Conservation (phyloP, 192 early-diverging fungal genomes). For the Obelidium mucronatum region DNA sequence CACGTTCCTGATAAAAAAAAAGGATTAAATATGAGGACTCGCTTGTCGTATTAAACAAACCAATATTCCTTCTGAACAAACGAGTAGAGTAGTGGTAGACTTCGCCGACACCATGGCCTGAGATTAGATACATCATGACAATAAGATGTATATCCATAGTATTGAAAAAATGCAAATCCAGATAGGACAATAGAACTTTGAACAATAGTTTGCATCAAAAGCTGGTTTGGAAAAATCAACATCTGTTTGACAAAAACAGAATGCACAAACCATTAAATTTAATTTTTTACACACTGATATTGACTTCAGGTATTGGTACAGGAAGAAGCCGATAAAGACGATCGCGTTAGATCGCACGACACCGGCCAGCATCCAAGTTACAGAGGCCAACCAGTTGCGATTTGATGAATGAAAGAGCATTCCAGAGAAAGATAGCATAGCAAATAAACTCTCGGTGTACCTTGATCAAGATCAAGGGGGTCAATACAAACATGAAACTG, state of each 20-base stretch:
- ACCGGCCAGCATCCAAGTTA: slow-evolving; percentile 66
- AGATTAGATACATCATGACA: slow-evolving; percentile 51
- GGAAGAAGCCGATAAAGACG: slow-evolving; percentile 81
- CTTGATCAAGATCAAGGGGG: slow-evolving; percentile 11
- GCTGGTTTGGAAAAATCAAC: background rate
- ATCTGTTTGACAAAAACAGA: slow-evolving; percentile 21
- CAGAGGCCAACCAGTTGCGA: slow-evolving; percentile 64
- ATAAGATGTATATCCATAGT: slow-evolving; percentile 53
- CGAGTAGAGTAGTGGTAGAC: slow-evolving; percentile 73
- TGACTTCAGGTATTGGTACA: slow-evolving; percentile 57
- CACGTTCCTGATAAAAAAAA: slow-evolving; percentile 70
- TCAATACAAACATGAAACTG: background rate
- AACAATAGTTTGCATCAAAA: background rate
- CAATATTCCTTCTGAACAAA: slow-evolving; percentile 91
- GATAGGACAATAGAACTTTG: slow-evolving; percentile 21
- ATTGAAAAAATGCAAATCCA: slow-evolving; percentile 40
- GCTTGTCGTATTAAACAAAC: slow-evolving; percentile 47
- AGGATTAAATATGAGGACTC: background rate
- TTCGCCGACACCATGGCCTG: slow-evolving; percentile 73
- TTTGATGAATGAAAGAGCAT: slow-evolving; percentile 64
- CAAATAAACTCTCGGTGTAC: slow-evolving; percentile 87
- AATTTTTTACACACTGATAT: background rate
- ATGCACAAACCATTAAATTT: background rate
- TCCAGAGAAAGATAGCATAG: slow-evolving; percentile 78
- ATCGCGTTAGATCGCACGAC: slow-evolving; percentile 83